Base-by-base conservation (phyloP, 1,139 yeast species). In the Geotrichum reessii region DNA sequence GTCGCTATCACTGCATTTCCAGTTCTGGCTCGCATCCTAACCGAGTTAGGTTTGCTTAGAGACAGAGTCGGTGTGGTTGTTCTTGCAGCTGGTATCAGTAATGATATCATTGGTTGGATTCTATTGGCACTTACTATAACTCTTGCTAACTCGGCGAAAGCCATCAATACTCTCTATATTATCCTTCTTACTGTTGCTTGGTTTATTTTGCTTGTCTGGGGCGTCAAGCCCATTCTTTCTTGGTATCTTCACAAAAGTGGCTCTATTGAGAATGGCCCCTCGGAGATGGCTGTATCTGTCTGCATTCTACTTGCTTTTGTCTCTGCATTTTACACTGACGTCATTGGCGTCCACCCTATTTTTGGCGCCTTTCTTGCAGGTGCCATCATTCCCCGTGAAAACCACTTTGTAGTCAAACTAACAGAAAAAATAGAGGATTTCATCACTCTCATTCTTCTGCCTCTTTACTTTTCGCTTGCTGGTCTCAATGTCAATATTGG, bases 1-100 rank as follows among this genome's bases (percentile, higher is more conserved):
- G 78, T 86, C 76, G 83, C 92, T 63, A 86, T 87, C 63, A 87
- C 95, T 1, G 95, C 95, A 0, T 84, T 87, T 71, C 95, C 95
- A 0, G 95, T 87, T 7, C 74, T 87, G 64, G 92, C 89, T 0
- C 82, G 95, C 69, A 87, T 87, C 48, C 73, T 87, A 62, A 84
- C 90, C 3, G 93, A 86, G 68, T 75, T 87, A 62, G 79, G 87
- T 64, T 74, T 87, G 63, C 79, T 86, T 54, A 83, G 84, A 56
- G 91, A 86, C 66, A 76, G 87, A 60, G 91, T 86, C 9, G 95
- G 95, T 40, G 81, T 85, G n/a, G 81, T 87, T 56, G 93, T 86
- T 14, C 74, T 87, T 57, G 87, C 92, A 2, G 93, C 95, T 1
- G 95, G 95, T 55, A 86, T 87, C 60, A 80, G 84, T 51, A 87